Percentiles rank a stretch among this genome's conserved stretches.
phyloP scores from a whole-genome alignment of 2,329 filamentous ascomycete species.

The Penicillium sp. region DNA sequence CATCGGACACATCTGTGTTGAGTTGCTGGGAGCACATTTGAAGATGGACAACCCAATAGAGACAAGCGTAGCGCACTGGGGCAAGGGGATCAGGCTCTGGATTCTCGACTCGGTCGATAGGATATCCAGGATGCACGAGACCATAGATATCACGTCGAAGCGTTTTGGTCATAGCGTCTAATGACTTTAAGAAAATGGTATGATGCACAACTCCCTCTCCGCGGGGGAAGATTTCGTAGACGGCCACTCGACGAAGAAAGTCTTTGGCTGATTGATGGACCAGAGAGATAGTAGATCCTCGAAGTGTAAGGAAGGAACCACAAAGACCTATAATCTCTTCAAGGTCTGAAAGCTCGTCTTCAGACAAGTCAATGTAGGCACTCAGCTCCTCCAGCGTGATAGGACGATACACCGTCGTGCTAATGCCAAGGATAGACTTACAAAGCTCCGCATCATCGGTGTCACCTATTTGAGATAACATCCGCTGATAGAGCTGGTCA shows the following conservation, averaged over 20 bases:
- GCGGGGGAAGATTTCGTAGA: conserved; percentile 36
- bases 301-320: conserved; percentile 36
- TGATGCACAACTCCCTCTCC: conserved; percentile 37
- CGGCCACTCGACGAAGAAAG: conserved; percentile 19
- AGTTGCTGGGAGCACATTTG: not conserved
- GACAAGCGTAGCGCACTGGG: conserved; percentile 40
- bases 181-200: conserved; percentile 43
- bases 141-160: conserved; percentile 48
- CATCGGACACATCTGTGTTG: not conserved
- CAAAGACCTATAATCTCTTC: conserved; percentile 30
- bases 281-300: conserved; percentile 26
- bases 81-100: conserved; percentile 36
- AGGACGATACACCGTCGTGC: conserved; percentile 44
- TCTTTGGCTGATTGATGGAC: conserved; percentile 41
- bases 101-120: conserved; percentile 20
- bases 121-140: conserved; percentile 31
- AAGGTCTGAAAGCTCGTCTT: no score
- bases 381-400: conserved; percentile 46
- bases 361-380: conserved; percentile 8
- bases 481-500: conserved; percentile 31
- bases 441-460: conserved; percentile 41
- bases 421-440: conserved; percentile 42
- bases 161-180: conserved; percentile 37
- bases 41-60: conserved; percentile 48
- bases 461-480: conserved; percentile 36